Evolutionary conservation across 2,329 filamentous ascomycete species (phyloP), one percentile per base, ranked within the genome.

Genomic region (Akanthomyces lecanii): DNA sequence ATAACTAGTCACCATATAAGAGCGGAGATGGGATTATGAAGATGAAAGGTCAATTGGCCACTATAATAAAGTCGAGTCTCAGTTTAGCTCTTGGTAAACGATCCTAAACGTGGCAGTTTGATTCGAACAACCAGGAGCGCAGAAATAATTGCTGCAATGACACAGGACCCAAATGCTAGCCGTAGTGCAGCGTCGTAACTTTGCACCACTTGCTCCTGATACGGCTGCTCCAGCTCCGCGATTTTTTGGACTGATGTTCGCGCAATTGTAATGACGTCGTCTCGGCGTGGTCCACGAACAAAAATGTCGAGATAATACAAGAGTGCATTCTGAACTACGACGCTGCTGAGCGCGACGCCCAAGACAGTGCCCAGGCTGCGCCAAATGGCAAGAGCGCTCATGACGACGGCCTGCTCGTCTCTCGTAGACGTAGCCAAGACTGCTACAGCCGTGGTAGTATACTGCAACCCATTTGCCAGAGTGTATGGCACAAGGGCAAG

Each of bases 301-400:
- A 82, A 80, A 12, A 72, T 66, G 5, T 83, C 74, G 4, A 93
- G 79, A 67, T 87, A 88, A n/a, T 79, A 75, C 10, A 83, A 74
- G 58, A 94, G 76, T 0, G 84, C 81, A 69, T 92, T 92, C 75
- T 94, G 90, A 65, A 93, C 77, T 7, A 92, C 83, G 63, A 92
- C 80, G 70, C 87, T 90, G 67, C 86, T 89, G 57, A 82, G 77
- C 0, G 89, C 86, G 52, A 93, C 84, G n/a, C 90, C 90, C 69
- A 92, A 80, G 0, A 93, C 89, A 62, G 82, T 83, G 5, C 90
- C 90, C 4, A 93, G 74, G 63, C 84, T 85, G 60, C 90, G 82
- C 85, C 88, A 92, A n/a, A 93, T 76, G 23, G 88, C 82, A 64
- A 93, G 77, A 0, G 89, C 91, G 58, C 83, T 86, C 1, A 89